Base-by-base conservation (phyloP, 2,329 filamentous ascomycete species). In the Trichoderma polysporum region DNA sequence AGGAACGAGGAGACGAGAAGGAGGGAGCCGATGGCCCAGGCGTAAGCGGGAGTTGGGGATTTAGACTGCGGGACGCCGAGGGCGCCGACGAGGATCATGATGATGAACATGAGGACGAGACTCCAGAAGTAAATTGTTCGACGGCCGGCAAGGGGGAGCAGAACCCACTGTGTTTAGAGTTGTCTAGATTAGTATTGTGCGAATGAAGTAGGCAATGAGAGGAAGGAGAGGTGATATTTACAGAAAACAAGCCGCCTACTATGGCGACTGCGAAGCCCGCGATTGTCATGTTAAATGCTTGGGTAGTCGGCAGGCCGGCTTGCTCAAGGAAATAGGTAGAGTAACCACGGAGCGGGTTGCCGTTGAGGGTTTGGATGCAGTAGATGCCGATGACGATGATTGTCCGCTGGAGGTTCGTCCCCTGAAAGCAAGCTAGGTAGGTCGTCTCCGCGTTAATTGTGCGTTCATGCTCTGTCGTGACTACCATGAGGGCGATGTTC, bases 1-100 rank as follows among this genome's bases (percentile, higher is more conserved):
- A 83, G 76, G 62, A 86, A 83, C 0, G 82, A 84, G 71, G 83
- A 86, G 56, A 84, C 72, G 57, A 87, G 78, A 3, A 86, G 76
- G 73, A 87, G 73, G 68, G 79, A 70, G 39, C 80, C 80, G 58
- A 84, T 73, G 69, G 82, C 76, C 77, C 81, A 83, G n/a, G 81
- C 72, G 78, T 33, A 37, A 27, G 29, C 41, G n/a, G 58, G 39
- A 29, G 27, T 35, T 7, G 39, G 39, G 13, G 58, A 49, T 0
- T 4, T 3, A 7, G 56, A 35, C n/a, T 59, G 56, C 17, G 58
- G 58, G 45, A 61, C 19, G 19, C 58, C 58, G 41, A 84, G 74
- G 2, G 80, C 69, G 0, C 82, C 77, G n/a, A 85, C 77, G n/a
- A 79, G 71, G 10, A 80, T 77, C 2, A 82, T 75, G 0, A 76